These are phyloP conservation scores for Hygrocybe punicea DNA, from an alignment of 768 basidiomycete species.

Conservation along the genomic window DNA sequence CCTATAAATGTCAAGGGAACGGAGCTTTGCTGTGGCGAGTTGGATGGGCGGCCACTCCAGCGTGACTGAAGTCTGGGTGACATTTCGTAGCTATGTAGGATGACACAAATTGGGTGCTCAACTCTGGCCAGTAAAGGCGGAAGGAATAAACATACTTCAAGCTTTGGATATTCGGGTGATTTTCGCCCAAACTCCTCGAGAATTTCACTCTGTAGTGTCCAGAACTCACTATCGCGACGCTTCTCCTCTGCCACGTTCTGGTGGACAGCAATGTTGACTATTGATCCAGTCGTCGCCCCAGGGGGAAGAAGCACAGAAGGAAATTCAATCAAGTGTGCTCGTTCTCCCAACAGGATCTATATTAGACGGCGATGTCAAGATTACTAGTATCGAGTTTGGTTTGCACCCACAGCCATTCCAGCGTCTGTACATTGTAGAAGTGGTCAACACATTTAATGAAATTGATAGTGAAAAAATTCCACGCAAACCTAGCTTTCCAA, in stretches of 20 bases:
- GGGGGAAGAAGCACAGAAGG: constrained; percentile 93
- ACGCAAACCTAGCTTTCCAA: constrained; percentile 86
- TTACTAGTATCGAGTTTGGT: background rate
- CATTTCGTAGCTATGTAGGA: constrained; percentile 67
- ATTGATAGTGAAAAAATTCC: background rate
- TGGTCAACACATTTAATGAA: constrained; percentile 1
- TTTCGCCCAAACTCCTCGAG: constrained; percentile 65
- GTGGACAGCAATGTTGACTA: constrained; percentile 94
- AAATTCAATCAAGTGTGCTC: constrained; percentile 96
- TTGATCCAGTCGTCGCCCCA: constrained; percentile 88
- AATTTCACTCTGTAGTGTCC: constrained; percentile 79
- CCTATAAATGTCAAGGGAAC: constrained; percentile 89
- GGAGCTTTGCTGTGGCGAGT: constrained; percentile 80
- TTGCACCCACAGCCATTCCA: constrained; percentile 84
- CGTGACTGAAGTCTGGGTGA: constrained; percentile 95
- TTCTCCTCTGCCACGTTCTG: constrained; percentile 84
- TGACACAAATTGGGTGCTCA: background rate
- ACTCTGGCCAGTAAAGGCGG: background rate
- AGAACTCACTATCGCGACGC: constrained; percentile 77
- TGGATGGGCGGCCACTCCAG: constrained; percentile 90
- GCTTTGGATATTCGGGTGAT: constrained; percentile 67
- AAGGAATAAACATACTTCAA: constrained; percentile 51
- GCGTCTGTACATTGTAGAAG: constrained; percentile 56
- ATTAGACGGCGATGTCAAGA: background rate
- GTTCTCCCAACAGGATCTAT: constrained; percentile 87